Evolutionary conservation across 2,329 filamentous ascomycete genomes (phyloP).

Genomic region (Bretziella fagacearum): DNA sequence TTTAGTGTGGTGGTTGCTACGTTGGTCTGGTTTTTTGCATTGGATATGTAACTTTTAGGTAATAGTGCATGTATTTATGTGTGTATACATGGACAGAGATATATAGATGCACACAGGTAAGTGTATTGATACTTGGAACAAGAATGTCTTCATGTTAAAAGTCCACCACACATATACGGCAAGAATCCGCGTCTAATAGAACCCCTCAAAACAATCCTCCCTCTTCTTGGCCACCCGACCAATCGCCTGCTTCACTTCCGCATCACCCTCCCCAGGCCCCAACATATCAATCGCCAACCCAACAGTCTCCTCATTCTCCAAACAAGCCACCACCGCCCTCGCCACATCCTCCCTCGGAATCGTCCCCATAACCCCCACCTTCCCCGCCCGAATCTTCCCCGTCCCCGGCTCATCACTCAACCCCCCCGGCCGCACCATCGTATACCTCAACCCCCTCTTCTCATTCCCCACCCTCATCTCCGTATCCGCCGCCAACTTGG

Average conservation of each 20-base stretch:
- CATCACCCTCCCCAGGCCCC: slow-evolving; percentile 22
- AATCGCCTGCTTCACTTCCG: slow-evolving; percentile 24
- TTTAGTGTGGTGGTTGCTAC: too few species aligned
- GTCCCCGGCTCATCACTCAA: slow-evolving; percentile 24
- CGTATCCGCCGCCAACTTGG: slow-evolving; percentile 27
- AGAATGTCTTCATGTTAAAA: too few species aligned
- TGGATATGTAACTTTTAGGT: too few species aligned
- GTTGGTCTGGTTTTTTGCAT: too few species aligned
- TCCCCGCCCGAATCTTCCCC: slow-evolving; percentile 27
- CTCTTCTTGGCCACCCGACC: slow-evolving; percentile 23
- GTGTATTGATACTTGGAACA: too few species aligned
- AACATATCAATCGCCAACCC: slow-evolving; percentile 28
- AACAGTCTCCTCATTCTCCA: slow-evolving; percentile 25
- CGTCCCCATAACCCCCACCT: slow-evolving; percentile 23
- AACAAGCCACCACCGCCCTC: slow-evolving; percentile 24
- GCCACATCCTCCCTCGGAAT: slow-evolving; percentile 30
- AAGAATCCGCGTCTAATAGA: not conserved
- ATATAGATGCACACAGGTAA: too few species aligned
- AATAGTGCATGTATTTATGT: too few species aligned
- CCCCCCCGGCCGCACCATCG: slow-evolving; percentile 27
- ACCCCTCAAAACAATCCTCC: slow-evolving; percentile 19
- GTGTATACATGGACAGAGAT: too few species aligned
- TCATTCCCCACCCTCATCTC: slow-evolving; percentile 19
- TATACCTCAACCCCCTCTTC: slow-evolving; percentile 26
- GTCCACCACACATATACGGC: too few species aligned